Base-by-base conservation (phyloP, 1,284 basidiomycete species). In the Takashimella tepidaria region DNA sequence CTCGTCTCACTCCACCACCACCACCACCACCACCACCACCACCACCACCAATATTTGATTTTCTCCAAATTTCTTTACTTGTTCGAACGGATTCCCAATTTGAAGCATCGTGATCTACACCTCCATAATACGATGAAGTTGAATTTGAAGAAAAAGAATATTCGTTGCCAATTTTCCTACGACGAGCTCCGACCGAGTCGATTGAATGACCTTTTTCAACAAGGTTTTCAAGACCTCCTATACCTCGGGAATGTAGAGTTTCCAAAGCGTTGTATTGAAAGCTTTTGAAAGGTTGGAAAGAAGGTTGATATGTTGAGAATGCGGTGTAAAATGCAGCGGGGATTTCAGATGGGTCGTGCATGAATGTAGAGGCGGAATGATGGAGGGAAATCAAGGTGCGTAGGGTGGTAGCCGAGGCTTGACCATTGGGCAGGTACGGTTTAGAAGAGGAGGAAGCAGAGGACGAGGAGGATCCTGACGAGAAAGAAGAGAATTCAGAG, bases 301-400 rank as follows among this genome's bases (percentile, higher is more conserved):
- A 51, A 19, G 56, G 56, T 16, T 51, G 49, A 31, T 54, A 50
- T 42, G 59, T 19, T 21, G 57, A 43, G 57, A 72, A 70, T 12
- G 69, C 61, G 21, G 59, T 62, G 42, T 68, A 55, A 56, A 74
- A 72, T 1, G 64, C 69, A 6, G 41, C 47, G 23, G 55, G 47
- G n/a, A 70, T 50, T 22, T 66, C 60, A 41, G 54, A 43, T 0
- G 70, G 60, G 40, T 64, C 52, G 42, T 66, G 63, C 56, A 75
- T 64, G 62, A 73, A 75, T 3, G 63, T 60, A 6, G 70, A 58
- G 2, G 69, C 56, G n/a, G 62, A 48, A 58, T 75, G 73, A 55
- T 75, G 71, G 8, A 75, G 62, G 13, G 58, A 53, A 31, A 74
- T 62, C 13, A 75, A 65, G 16, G 52, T 56, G 40, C 66, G 63